A percentile compares a stretch with the other conserved stretches of the same genome.
These are phyloP conservation scores for Monilinia laxa DNA, from an alignment of 2,329 filamentous ascomycete genomes.

Conservation along the genomic window DNA sequence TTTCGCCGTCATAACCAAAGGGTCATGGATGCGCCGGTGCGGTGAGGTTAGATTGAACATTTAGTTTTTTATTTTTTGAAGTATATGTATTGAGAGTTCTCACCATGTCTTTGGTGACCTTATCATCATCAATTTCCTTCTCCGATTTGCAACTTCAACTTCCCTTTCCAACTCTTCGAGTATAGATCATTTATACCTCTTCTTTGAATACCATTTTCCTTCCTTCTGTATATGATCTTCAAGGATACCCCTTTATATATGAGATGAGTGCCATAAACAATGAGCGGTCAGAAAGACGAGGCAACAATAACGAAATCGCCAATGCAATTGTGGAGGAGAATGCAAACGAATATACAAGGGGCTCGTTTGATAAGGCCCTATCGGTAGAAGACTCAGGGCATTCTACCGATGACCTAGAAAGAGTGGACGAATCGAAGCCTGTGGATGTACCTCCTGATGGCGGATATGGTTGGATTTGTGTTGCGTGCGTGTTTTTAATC, in stretches of 20 bases:
- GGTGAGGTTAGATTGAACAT: background rate
- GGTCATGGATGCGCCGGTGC: slow-evolving; percentile 4
- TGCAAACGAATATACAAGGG: background rate
- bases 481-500: slow-evolving; percentile 45
- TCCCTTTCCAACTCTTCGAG: background rate
- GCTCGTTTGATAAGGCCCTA: background rate
- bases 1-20: background rate
- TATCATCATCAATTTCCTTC: background rate
- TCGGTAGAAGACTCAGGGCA: background rate
- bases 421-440: slow-evolving; percentile 13
- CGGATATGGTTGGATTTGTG: slow-evolving; percentile 58
- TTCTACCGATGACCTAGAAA: background rate
- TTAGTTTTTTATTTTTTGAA: too few relatives aligned
- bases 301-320: slow-evolving; percentile 8
- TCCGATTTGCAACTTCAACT: background rate
- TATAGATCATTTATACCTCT: background rate
- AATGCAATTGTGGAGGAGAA: slow-evolving; percentile 3
- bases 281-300: slow-evolving; percentile 9
- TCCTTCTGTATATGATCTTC: background rate
- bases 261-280: slow-evolving; percentile 8
- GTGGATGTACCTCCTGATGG: slow-evolving; percentile 51
- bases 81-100: background rate
- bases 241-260: background rate
- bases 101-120: background rate
- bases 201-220: background rate